phyloP scores from a whole-genome alignment of 768 basidiomycete species.

The Aureoboletus auriporus region DNA sequence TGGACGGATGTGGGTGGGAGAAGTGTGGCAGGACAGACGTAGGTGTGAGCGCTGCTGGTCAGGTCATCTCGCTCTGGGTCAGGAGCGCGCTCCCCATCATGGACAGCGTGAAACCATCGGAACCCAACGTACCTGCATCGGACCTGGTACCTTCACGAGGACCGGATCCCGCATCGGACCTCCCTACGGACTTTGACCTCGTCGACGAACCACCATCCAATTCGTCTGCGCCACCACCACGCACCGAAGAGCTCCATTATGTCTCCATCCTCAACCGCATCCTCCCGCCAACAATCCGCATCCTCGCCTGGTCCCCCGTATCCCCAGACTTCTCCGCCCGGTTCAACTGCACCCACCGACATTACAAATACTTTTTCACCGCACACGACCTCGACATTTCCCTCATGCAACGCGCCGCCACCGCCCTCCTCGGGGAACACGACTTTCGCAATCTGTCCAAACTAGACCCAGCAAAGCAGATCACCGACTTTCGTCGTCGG shows the following conservation, averaged over 20 bases:
- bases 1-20: conserved; percentile 88
- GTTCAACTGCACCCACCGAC: conserved; percentile 79
- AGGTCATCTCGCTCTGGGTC: conserved; percentile 91
- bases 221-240: conserved; percentile 21
- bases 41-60: conserved; percentile 91
- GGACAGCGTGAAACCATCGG: not conserved
- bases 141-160: conserved; percentile 1
- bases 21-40: conserved; percentile 92
- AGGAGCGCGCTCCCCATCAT: conserved; percentile 54
- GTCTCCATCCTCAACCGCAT: conserved; percentile 78
- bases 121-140: conserved; percentile 2
- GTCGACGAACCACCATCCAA: conserved; percentile 37
- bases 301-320: conserved; percentile 94
- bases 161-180: no score
- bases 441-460: conserved; percentile 97
- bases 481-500: conserved; percentile 68
- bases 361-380: conserved; percentile 98
- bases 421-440: conserved; percentile 76
- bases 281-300: conserved; percentile 84
- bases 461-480: conserved; percentile 87
- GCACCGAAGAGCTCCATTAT: conserved; percentile 64
- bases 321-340: conserved; percentile 77
- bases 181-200: conserved; percentile 27
- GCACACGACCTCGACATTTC: conserved; percentile 59
- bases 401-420: conserved; percentile 73